Conservation (phyloP, 345 rosid genomes). For the Lagerstroemia speciosa region DNA sequence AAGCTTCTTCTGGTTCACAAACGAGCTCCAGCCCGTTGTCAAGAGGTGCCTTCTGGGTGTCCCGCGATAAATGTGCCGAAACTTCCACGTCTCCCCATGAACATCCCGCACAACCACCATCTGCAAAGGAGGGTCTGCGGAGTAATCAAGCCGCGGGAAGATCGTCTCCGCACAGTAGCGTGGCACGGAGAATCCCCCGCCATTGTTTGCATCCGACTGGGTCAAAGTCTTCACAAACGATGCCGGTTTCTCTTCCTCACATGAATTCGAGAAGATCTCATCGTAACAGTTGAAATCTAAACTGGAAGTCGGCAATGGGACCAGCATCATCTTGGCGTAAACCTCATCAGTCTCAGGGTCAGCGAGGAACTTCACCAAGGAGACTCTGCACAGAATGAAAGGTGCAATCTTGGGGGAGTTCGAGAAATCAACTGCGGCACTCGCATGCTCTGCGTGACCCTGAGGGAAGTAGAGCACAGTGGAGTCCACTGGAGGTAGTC, state of each 20-base stretch:
- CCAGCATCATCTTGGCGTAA: slow-evolving; percentile 49
- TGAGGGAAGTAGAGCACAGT: slow-evolving; percentile 80
- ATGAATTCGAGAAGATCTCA: slow-evolving; percentile 7
- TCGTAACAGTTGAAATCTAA: slow-evolving; percentile 22
- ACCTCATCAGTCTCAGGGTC: slow-evolving; percentile 84
- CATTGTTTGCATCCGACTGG: slow-evolving; percentile 95
- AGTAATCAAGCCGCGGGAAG: slow-evolving; percentile 74
- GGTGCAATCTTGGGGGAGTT: slow-evolving; percentile 43
- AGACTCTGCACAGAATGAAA: slow-evolving; percentile 50
- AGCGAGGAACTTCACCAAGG: slow-evolving; percentile 65
- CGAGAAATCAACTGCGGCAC: slow-evolving; percentile 46
- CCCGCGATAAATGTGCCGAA: slow-evolving; percentile 91
- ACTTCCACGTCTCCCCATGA: slow-evolving; percentile 86
- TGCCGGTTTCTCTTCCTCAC: slow-evolving; percentile 52
- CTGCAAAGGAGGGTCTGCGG: slow-evolving; percentile 89
- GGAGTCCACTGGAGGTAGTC: slow-evolving; percentile 63
- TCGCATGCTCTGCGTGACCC: slow-evolving; percentile 81
- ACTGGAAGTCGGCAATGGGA: slow-evolving; percentile 34
- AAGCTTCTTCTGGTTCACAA: slow-evolving; percentile 88
- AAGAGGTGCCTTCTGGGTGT: slow-evolving; percentile 86
- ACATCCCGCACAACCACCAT: slow-evolving; percentile 78
- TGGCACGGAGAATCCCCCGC: slow-evolving; percentile 96
- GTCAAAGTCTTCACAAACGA: slow-evolving; percentile 91
- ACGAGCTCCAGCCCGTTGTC: slow-evolving; percentile 96
- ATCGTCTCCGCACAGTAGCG: slow-evolving; percentile 96